Evolutionary conservation across 257 asterid species (phyloP).

Genomic region (Solanum chiquidenum): DNA sequence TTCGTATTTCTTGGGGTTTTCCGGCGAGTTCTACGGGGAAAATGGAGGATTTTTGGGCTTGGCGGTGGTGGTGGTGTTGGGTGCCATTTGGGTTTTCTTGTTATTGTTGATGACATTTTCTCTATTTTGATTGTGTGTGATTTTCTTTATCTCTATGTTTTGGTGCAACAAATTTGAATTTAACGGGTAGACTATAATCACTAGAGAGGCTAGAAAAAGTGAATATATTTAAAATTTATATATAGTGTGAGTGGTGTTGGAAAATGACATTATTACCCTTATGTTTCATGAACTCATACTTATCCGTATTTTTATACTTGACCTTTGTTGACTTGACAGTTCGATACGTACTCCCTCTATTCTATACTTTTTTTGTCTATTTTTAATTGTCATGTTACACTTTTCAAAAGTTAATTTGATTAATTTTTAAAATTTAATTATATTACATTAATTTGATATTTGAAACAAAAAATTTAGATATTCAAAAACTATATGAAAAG

Average conservation of each 20-base stretch:
- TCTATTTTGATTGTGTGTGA: neutral
- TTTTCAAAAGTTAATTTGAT: too few species aligned
- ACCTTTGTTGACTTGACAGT: too few species aligned
- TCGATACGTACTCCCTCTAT: too few species aligned
- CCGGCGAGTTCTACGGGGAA: conserved; percentile 57
- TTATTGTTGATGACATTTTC: conserved; percentile 19
- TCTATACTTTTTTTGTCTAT: too few species aligned
- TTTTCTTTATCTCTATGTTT: neutral
- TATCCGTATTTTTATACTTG: too few species aligned
- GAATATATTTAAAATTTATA: neutral
- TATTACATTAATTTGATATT: too few species aligned
- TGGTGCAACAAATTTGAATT: conserved; percentile 20
- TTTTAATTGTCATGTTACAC: too few species aligned
- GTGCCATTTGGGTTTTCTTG: conserved; percentile 55
- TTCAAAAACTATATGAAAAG: too few species aligned
- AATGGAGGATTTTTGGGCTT: conserved; percentile 69
- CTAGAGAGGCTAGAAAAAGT: neutral
- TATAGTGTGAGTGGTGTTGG: neutral
- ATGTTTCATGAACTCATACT: neutral
- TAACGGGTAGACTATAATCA: conserved; percentile 12
- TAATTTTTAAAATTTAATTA: too few species aligned
- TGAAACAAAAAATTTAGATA: too few species aligned
- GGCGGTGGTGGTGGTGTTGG: conserved; percentile 70
- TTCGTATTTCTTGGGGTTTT: conserved; percentile 21
- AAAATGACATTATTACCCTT: neutral